A percentile compares a stretch with the other conserved stretches of the same genome.
phyloP scores from a whole-genome alignment of 352 stramenopile species.

The Pythium aquatile region DNA sequence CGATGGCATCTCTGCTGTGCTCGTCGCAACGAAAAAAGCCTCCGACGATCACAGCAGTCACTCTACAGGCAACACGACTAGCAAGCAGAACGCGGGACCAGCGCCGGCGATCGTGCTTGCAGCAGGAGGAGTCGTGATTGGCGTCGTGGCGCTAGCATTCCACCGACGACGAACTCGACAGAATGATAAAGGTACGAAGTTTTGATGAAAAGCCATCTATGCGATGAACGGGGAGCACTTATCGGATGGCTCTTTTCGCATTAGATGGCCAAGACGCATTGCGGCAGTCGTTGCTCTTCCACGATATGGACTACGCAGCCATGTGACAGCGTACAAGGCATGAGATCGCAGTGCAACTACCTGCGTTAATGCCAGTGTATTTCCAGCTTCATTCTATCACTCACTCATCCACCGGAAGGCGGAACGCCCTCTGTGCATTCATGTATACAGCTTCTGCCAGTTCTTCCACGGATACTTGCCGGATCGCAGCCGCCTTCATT shows the following conservation, averaged over 20 bases:
- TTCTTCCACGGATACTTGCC: constrained; percentile 30
- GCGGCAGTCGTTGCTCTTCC: constrained; percentile 59
- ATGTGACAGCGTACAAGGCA: constrained; percentile 36
- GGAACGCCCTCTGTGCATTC: constrained; percentile 44
- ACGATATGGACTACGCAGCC: constrained; percentile 74
- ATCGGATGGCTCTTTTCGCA: neutral
- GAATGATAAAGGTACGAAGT: constrained; percentile 19
- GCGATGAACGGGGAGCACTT: neutral
- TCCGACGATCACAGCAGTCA: neutral
- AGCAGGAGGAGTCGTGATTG: constrained; percentile 18
- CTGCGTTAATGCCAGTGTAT: neutral
- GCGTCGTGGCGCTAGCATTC: constrained; percentile 17
- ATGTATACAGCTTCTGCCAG: constrained; percentile 37
- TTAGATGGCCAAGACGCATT: constrained; percentile 38
- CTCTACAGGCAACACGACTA: neutral
- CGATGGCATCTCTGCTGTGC: neutral
- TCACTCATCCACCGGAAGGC: constrained; percentile 17
- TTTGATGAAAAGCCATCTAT: neutral
- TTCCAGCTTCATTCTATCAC: neutral
- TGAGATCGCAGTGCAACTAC: too few species aligned
- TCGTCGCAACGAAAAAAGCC: neutral
- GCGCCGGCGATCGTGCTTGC: constrained; percentile 15
- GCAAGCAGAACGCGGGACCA: neutral
- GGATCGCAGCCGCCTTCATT: constrained; percentile 38
- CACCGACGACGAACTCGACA: constrained; percentile 11